Evolutionary conservation across 129 eudicot genomes (phyloP), one percentile per base, ranked within the genome.

Genomic region (Centrapalus pauciflorus): DNA sequence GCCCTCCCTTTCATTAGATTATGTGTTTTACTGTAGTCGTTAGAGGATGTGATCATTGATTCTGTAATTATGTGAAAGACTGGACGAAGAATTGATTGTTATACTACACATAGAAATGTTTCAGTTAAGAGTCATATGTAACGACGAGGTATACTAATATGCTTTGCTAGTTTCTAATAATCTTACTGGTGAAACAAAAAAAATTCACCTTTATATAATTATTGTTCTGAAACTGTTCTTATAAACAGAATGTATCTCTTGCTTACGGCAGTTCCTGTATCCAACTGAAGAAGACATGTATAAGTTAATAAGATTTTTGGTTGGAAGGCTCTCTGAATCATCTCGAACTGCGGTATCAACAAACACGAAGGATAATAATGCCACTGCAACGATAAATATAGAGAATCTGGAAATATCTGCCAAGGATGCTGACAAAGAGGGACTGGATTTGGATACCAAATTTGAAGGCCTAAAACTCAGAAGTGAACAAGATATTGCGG

Each of bases 221-320:
- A 79, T 75, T 61, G 66, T 55, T 73, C 57, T 67, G 66, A 71
- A 72, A 71, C 70, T 78, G 52, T 80, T 61, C 82, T 71, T 69
- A 76, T 63, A 82, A 59, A 70, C 70, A 65, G 81, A 82, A 68
- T 66, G 27, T 71, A 61, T 76, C 63, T 79, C 61, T 79, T 85
- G 85, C 81, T 79, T 83, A 79, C 67, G 90, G 90, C 90, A 85
- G 95, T 89, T 89, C 78, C 82, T 89, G 66, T 85, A 85, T 77
- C 94, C 96, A 58, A 80, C 96, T 48, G 90, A 85, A 77, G 96
- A 89, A 70, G 90, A 89, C 79, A 64, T 75, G 83, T 83, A 84
- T 71, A 85, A 83, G 83, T 61, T 89, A 82, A 87, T 83, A 38
- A 77, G 95, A 46, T 85, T 85, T 72, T 74, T 89, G 79, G 86